These are phyloP conservation scores for Lumnitzera littorea DNA, from an alignment of 345 rosid species.

Conservation along the genomic window DNA sequence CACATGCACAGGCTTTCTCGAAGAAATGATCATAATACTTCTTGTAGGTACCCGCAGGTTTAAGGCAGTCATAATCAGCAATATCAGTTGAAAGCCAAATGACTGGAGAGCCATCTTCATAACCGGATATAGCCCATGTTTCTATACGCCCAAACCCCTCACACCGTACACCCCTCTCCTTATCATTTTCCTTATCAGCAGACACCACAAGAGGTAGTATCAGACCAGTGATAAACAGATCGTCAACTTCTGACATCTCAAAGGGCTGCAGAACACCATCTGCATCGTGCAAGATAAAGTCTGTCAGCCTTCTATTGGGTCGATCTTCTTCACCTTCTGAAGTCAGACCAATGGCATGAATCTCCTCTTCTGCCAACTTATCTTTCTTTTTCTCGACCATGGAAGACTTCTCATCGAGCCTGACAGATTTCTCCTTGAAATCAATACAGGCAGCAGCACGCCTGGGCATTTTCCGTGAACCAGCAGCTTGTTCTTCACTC, in stretches of 20 bases:
- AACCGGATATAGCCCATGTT: constrained; percentile 61
- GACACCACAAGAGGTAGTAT: constrained; percentile 39
- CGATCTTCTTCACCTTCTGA: constrained; percentile 20
- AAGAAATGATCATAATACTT: constrained; percentile 39
- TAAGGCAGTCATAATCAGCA: constrained; percentile 51
- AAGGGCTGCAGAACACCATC: constrained; percentile 19
- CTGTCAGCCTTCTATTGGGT: constrained; percentile 47
- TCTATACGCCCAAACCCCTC: constrained; percentile 44
- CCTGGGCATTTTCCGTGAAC: constrained; percentile 42
- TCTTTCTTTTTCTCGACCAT: constrained; percentile 41
- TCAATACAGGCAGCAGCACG: constrained; percentile 68
- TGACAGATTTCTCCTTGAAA: constrained; percentile 54
- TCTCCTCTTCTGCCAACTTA: constrained; percentile 45
- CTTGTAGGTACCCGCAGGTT: constrained; percentile 48
- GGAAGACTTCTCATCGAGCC: constrained; percentile 28
- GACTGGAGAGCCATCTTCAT: constrained; percentile 54
- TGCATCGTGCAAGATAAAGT: constrained; percentile 40
- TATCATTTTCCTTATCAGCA: constrained; percentile 36
- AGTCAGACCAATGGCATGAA: constrained; percentile 31
- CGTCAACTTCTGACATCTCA: constrained; percentile 51
- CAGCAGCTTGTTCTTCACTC: constrained; percentile 11
- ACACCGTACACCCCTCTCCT: constrained; percentile 39
- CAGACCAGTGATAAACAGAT: constrained; percentile 46
- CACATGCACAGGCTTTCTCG: constrained; percentile 48
- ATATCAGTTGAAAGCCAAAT: constrained; percentile 58